Evolutionary conservation across 2,329 filamentous ascomycete genomes (phyloP), one percentile per base, ranked within the genome.

Genomic region (Xylariaceae sp.): DNA sequence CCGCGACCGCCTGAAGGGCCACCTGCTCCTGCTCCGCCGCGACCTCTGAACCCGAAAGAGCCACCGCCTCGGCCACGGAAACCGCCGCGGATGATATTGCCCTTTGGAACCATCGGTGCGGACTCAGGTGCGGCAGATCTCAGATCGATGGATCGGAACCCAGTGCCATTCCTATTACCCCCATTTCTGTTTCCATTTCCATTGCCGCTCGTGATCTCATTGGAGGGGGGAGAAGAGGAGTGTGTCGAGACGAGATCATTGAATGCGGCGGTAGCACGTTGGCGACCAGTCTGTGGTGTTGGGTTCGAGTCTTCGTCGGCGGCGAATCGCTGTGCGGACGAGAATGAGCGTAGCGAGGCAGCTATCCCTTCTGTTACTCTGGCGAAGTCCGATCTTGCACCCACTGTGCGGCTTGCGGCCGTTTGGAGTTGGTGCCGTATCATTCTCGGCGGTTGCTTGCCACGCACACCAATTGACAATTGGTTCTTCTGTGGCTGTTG

Each of bases 341-440:
- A 64, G 52, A 65, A 65, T 37, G 58, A 53, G 14, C 63, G 59
- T 19, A 65, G 56, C 12, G 59, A 59, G 22, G 55, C 49, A 2
- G 61, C 51, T 47, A 64, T 62, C 41, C 62, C 61, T 25, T 64
- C 60, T 7, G 54, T 42, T 35, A 60, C 58, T 11, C 62, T 58
- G 22, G 20, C 45, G 16, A 64, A 20, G 38, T 64, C 61, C 42
- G 58, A 50, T 42, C 59, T 56, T 41, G 57, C 32, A n/a, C n/a
- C n/a, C n/a, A n/a, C n/a, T n/a, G n/a, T n/a, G 48, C 55, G 59
- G 52, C 55, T 47, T 37, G 51, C 34, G 47, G 55, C 57, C 50
- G 57, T 50, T 7, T 54, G 47, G 32, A 64, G 44, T 23, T 61
- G 60, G 37, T 63, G 49, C 43, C 62, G 63, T 47, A 65, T 62